Percentiles rank a stretch among this genome's conserved stretches.
Evolutionary conservation across 208 protist genomes (phyloP).

Genomic region (Leishmania major): DNA sequence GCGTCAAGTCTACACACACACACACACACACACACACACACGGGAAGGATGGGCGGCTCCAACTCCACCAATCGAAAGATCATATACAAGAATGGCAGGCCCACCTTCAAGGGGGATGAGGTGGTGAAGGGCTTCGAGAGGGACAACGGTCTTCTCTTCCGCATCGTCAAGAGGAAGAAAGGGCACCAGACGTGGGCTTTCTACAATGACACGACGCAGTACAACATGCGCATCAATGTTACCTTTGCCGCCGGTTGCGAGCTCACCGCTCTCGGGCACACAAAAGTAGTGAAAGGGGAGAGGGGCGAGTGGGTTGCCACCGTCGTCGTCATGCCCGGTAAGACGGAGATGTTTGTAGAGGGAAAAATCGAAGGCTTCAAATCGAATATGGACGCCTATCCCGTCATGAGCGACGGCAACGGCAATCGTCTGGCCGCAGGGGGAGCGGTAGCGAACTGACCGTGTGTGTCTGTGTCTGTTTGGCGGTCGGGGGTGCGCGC

Average conservation of each 20-base stretch:
- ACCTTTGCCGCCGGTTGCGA: slow-evolving; percentile 67
- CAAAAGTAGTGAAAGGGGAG: slow-evolving; percentile 45
- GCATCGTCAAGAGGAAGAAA: slow-evolving; percentile 56
- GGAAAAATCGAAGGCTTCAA: slow-evolving; percentile 63
- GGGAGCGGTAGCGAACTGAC: not conserved
- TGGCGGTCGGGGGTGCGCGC: not conserved
- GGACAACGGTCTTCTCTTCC: slow-evolving; percentile 77
- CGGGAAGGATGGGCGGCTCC: slow-evolving; percentile 56
- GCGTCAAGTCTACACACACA: not conserved
- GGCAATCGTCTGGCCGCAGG: too few species aligned
- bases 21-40: not conserved
- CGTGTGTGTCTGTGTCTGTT: not conserved
- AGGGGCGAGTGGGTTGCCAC: slow-evolving; percentile 48
- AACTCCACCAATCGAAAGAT: slow-evolving; percentile 19
- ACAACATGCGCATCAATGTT: slow-evolving; percentile 73
- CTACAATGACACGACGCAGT: slow-evolving; percentile 81
- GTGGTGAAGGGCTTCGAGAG: slow-evolving; percentile 77
- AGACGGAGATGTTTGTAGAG: slow-evolving; percentile 78
- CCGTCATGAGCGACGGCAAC: not conserved
- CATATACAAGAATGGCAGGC: slow-evolving; percentile 62
- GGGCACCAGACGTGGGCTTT: slow-evolving; percentile 65
- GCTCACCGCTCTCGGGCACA: slow-evolving; percentile 63
- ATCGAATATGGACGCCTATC: slow-evolving; percentile 61
- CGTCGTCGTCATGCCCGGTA: slow-evolving; percentile 53
- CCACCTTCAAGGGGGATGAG: slow-evolving; percentile 58